Percentiles rank a stretch among this genome's conserved stretches.
Evolutionary conservation across 2,329 filamentous ascomycete species (phyloP).

Genomic region (Macroventuria anomochaeta): DNA sequence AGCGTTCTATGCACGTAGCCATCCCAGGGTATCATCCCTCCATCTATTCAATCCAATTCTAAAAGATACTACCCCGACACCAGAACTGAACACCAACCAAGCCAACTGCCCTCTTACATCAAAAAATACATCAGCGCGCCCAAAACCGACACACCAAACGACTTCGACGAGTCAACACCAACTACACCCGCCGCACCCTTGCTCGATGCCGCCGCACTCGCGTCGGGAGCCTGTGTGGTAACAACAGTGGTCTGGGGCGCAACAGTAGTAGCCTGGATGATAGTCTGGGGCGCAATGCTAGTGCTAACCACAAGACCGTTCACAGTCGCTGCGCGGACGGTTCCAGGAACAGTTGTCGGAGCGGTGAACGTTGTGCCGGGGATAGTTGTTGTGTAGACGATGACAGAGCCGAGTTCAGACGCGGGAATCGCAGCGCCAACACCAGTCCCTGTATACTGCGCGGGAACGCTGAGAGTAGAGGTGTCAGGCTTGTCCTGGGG

Average conservation of each 20-base stretch:
- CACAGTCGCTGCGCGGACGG: constrained; percentile 26
- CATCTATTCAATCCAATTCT: constrained; percentile 11
- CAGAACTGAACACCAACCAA: not conserved
- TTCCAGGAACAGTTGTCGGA: constrained; percentile 30
- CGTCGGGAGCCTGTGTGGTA: constrained; percentile 20
- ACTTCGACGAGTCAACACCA: constrained; percentile 22
- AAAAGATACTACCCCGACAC: not conserved
- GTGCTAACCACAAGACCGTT: constrained; percentile 27
- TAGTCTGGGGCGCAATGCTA: constrained; percentile 29
- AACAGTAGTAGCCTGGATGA: constrained; percentile 33
- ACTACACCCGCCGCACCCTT: constrained; percentile 25
- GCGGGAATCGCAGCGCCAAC: constrained; percentile 56
- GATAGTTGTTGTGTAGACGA: constrained; percentile 46
- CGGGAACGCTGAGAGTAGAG: constrained; percentile 53
- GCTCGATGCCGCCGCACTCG: constrained; percentile 5
- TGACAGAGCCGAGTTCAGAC: constrained; percentile 50
- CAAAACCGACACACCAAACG: constrained; percentile 35
- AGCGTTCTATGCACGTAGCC: constrained; percentile 8
- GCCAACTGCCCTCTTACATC: not conserved
- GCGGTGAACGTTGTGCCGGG: constrained; percentile 35
- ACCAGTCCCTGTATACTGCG: constrained; percentile 55
- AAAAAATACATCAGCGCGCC: constrained; percentile 34
- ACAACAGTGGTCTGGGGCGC: constrained; percentile 28
- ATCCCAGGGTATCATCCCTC: constrained; percentile 31
- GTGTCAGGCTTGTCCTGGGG: constrained; percentile 53